Conservation (phyloP, 176 grass and related monocot genomes). For the Carex pumila region DNA sequence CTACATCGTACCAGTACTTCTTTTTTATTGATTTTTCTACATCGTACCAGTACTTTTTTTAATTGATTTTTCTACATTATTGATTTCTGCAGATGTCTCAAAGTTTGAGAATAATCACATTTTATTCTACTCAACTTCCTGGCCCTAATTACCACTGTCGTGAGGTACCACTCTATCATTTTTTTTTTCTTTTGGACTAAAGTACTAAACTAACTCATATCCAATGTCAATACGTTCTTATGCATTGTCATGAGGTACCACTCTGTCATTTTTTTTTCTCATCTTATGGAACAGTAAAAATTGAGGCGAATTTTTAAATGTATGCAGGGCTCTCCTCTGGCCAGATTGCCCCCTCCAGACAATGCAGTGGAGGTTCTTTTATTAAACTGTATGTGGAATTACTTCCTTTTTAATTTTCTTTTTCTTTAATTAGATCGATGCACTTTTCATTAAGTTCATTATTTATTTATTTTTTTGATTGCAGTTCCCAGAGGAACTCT, state of each 20-base stretch:
- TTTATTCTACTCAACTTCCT: constrained; percentile 94
- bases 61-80: not conserved
- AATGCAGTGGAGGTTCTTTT: constrained; percentile 74
- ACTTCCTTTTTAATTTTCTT: constrained; percentile 11
- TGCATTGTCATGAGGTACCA: no score
- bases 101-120: constrained; percentile 89
- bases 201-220: not conserved
- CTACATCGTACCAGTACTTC: not conserved
- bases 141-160: constrained; percentile 99
- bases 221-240: not conserved
- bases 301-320: not conserved
- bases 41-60: not conserved
- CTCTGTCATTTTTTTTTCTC: no score
- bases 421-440: not conserved
- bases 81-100: constrained; percentile 60
- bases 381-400: constrained; percentile 60
- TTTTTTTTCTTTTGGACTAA: not conserved
- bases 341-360: constrained; percentile 73
- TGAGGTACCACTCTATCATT: constrained; percentile 42
- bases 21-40: constrained; percentile 13
- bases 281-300: not conserved
- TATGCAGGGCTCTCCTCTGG: constrained; percentile 65
- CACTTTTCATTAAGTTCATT: not conserved
- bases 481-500: constrained; percentile 85
- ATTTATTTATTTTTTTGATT: constrained; percentile 13